A percentile compares a stretch with the other conserved stretches of the same genome.
Evolutionary conservation across 192 early-diverging fungal species (phyloP).

Genomic region (Backusella westeae): DNA sequence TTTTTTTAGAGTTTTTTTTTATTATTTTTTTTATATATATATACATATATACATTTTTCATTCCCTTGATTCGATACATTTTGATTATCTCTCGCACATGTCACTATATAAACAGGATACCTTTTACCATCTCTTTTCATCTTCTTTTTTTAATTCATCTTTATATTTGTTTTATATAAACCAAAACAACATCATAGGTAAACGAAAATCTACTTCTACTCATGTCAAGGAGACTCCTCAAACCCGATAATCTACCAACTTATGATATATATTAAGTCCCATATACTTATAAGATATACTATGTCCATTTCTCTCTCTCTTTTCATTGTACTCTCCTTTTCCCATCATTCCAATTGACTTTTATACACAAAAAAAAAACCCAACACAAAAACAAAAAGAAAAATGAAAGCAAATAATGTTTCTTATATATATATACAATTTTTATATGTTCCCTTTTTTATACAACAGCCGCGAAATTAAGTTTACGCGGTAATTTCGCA

Average conservation of each 20-base stretch:
- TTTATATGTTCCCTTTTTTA: neutral
- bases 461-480: neutral
- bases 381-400: neutral
- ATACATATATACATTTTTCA: too few species aligned
- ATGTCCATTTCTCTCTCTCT: too few species aligned
- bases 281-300: neutral
- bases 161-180: neutral
- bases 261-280: neutral
- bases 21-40: neutral
- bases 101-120: neutral
- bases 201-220: constrained; percentile 1
- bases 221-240: neutral
- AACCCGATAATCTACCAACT: neutral
- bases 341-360: too few species aligned
- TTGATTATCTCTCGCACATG: too few species aligned
- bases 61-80: neutral
- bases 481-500: neutral
- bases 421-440: neutral
- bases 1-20: neutral
- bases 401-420: neutral
- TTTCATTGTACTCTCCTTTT: too few species aligned
- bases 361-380: neutral
- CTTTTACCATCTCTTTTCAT: neutral
- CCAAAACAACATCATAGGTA: neutral
- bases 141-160: neutral